These are phyloP conservation scores for Globisporangium heterothallicum DNA, from an alignment of 352 stramenopile genomes.

Conservation along the genomic window DNA sequence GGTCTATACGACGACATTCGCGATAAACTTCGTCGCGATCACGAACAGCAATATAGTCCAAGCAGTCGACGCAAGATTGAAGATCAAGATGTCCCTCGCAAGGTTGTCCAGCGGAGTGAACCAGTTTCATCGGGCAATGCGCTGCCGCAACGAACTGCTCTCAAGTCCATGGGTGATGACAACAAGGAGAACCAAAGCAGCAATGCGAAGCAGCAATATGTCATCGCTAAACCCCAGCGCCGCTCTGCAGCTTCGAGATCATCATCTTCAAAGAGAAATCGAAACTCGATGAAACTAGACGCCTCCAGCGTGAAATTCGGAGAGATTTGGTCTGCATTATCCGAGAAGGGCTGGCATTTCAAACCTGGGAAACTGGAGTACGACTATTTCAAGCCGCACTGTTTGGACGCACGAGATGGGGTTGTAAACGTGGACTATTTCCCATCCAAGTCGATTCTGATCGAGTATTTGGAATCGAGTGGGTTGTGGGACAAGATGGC, in stretches of 20 bases:
- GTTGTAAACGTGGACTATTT: slow-evolving; percentile 48
- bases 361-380: slow-evolving; percentile 35
- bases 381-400: slow-evolving; percentile 67
- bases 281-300: neutral
- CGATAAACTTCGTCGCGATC: slow-evolving; percentile 32
- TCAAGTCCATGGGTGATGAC: slow-evolving; percentile 13
- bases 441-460: slow-evolving; percentile 25
- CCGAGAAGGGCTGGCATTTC: slow-evolving; percentile 51
- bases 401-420: slow-evolving; percentile 26
- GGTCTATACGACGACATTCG: slow-evolving; percentile 38
- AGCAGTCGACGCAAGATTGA: slow-evolving; percentile 1
- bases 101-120: neutral
- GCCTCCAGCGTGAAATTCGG: slow-evolving; percentile 52
- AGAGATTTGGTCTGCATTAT: slow-evolving; percentile 45
- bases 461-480: slow-evolving; percentile 46
- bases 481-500: slow-evolving; percentile 43
- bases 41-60: slow-evolving; percentile 16
- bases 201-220: slow-evolving; percentile 5
- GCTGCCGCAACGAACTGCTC: neutral
- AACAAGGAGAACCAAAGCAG: slow-evolving; percentile 13
- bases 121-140: neutral
- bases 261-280: neutral
- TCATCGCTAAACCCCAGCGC: neutral
- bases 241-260: neutral
- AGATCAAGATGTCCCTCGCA: neutral